phyloP scores from a whole-genome alignment of 2,329 filamentous ascomycete genomes.

The Arachnomyces sp. region DNA sequence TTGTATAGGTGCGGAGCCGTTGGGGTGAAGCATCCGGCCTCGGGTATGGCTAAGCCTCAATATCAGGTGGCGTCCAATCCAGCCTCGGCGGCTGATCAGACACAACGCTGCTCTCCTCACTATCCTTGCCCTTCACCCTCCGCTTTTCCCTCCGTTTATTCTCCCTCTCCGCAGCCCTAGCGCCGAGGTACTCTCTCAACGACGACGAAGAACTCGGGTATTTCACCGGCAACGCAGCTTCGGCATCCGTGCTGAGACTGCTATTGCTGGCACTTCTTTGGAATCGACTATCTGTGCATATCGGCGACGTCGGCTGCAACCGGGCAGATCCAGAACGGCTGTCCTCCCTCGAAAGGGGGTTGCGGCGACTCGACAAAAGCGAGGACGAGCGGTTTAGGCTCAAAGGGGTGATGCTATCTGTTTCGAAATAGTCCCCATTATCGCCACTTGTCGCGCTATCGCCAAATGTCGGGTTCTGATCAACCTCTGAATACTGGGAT shows the following conservation, averaged over 20 bases:
- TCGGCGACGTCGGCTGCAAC: background rate
- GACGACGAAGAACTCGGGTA: constrained; percentile 27
- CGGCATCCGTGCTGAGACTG: constrained; percentile 29
- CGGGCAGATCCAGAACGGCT: background rate
- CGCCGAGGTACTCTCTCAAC: constrained; percentile 27
- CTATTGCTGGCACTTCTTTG: constrained; percentile 15
- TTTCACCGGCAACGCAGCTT: constrained; percentile 27
- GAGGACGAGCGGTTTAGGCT: background rate
- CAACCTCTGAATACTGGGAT: constrained; percentile 1
- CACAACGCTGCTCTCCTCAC: background rate
- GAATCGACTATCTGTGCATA: background rate
- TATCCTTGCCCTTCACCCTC: constrained; percentile 1
- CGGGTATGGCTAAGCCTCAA: too few species aligned
- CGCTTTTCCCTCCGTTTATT: constrained; percentile 21
- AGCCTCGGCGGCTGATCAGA: constrained; percentile 2
- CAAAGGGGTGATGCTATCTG: background rate
- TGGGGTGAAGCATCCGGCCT: too few species aligned
- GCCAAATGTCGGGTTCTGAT: background rate
- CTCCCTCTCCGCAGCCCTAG: constrained; percentile 21
- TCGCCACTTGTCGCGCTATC: background rate
- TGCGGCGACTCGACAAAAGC: background rate
- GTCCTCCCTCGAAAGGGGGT: background rate
- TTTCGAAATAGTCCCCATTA: too few species aligned
- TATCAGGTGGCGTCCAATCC: constrained; percentile 4
- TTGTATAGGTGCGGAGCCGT: too few species aligned